Base-by-base conservation (phyloP, 2,329 filamentous ascomycete genomes). In the Talaromyces sp. region DNA sequence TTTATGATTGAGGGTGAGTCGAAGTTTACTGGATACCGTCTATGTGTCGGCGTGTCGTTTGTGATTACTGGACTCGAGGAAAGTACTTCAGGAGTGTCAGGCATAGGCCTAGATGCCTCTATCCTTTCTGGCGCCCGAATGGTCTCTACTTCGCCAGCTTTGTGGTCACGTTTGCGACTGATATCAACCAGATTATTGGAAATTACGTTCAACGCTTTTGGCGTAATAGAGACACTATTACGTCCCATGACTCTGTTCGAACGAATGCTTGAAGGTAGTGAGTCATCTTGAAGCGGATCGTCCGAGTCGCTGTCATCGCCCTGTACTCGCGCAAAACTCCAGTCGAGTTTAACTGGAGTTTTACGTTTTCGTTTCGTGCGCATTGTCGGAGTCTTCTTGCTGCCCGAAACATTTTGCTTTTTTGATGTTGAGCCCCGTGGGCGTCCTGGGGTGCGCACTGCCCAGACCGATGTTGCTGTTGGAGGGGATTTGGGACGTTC, bases 301-400 rank as follows among this genome's bases (percentile, higher is more conserved):
- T 76, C 74, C n/a, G 74, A 76, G 60, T 76, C 74, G 55, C 66
- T 70, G 53, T 65, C 67, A 43, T 71, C 70, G 31, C 37, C 39
- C n/a, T 65, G 62, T 10, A 65, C 59, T 39, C 66, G 60, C 39
- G 71, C 69, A 57, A 75, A 75, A 43, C 67, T 73, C 71, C 71
- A 74, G 63, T 74, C 71, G 56, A 62, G 66, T 40, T 64, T 64
- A 31, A 69, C 64, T 51, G 67, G 72, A 10, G 65, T 69, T 56
- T 66, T 65, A 35, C 63, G 57, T 37, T 68, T 70, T 25, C 61
- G 62, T 31, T 66, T 69, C 60, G 35, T 56, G 53, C 54, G 64
- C 52, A 28, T 53, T 59, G 53, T 56, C 62, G 58, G 8, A 59
- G 66, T 58, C 56, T 61, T 19, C 61, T 64, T 58, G 36, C 53